phyloP scores from a whole-genome alignment of 2,329 filamentous ascomycete genomes.

The Fusarium sublunatum region DNA sequence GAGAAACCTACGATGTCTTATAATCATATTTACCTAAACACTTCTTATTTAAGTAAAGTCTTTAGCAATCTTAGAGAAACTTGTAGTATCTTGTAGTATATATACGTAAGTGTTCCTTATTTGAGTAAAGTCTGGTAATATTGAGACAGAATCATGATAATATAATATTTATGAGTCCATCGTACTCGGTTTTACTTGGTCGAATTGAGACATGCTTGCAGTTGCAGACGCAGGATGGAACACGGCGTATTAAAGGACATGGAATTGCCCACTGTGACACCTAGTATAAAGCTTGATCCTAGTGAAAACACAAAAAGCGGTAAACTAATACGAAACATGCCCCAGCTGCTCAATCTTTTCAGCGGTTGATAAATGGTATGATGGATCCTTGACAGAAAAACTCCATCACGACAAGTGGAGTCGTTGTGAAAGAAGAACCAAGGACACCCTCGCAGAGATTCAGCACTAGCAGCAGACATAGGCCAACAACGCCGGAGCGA shows the following conservation, averaged over 20 bases:
- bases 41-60: no score
- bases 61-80: no score
- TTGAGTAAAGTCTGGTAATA: no score
- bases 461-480: background rate
- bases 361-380: background rate
- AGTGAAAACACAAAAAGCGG: background rate
- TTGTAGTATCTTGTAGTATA: no score
- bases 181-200: background rate
- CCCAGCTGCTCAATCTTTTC: background rate
- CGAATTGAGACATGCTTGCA: background rate
- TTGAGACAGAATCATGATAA: no score
- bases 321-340: background rate
- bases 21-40: no score
- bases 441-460: constrained; percentile 10
- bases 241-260: background rate
- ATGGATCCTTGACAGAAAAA: constrained; percentile 9
- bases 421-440: constrained; percentile 8
- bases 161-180: no score
- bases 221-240: background rate
- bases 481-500: constrained; percentile 10
- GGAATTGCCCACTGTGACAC: background rate
- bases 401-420: constrained; percentile 4
- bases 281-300: background rate
- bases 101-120: background rate
- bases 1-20: no score